Base-by-base conservation (phyloP, 148 eudicot genomes). In the Heliosperma pusillum region DNA sequence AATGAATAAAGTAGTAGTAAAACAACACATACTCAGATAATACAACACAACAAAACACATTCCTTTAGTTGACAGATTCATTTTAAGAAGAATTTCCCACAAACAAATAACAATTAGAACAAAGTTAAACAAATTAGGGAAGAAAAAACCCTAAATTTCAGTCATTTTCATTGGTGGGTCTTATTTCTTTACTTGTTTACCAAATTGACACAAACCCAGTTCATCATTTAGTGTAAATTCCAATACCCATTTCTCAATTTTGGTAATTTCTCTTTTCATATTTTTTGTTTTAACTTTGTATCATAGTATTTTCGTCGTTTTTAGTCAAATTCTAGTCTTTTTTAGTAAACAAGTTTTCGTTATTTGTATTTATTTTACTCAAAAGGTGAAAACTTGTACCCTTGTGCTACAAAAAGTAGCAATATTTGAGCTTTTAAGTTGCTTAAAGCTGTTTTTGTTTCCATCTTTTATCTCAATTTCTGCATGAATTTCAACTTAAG, bases 81-180 rank as follows among this genome's bases (percentile, higher is more conserved):
- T 73, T 77, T 80, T 60, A 58, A 68, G 11, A 11, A 52, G 60
- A 36, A 9, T 59, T 68, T 16, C 44, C 7, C 13, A 25, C 17
- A 24, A 56, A 55, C 1, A 1, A 55, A 24, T 17, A 33, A 22
- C 7, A 36, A 65, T 17, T 2, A 3, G n/a, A n/a, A n/a, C n/a
- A n/a, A n/a, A n/a, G n/a, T n/a, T n/a, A n/a, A 47, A 5, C 16
- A 15, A 70, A 29, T 8, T 16, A 29, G 9, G 15, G 12, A 30
- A 47, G 3, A 27, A 57, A 19, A 53, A 76, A 66, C 80, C 83
- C 77, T 76, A 72, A 76, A 72, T 2, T 45, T 29, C 68, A 30
- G 56, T 69, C 77, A 81, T 76, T 81, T 76, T 69, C 40, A 63
- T 69, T 70, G 20, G 69, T 79, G 81, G 82, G 82, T 67, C 66